Evolutionary conservation across 2,329 filamentous ascomycete species (phyloP).

Genomic region (Calycina herbarum): DNA sequence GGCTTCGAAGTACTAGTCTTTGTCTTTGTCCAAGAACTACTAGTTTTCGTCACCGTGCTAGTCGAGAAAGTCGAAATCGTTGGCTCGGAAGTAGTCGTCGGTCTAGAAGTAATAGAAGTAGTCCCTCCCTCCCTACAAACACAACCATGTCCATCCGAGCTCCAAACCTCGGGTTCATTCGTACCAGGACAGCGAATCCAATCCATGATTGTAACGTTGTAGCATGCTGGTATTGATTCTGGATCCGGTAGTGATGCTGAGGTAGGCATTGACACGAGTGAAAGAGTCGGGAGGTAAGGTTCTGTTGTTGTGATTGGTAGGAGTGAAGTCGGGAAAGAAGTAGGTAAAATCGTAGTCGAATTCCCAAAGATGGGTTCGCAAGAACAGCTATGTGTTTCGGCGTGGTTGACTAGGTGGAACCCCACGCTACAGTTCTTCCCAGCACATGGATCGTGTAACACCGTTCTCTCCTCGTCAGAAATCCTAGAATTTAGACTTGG

Average conservation of each 20-base stretch:
- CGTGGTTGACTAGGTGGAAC: background rate
- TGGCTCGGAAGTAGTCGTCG: too few relatives aligned
- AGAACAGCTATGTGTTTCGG: background rate
- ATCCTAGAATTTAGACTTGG: background rate
- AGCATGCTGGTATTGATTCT: conserved; percentile 4
- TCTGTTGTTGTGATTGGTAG: background rate
- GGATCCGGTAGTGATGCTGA: background rate
- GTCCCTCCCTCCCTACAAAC: conserved; percentile 17
- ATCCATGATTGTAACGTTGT: background rate
- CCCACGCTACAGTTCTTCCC: background rate
- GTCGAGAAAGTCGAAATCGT: background rate
- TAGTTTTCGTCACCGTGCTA: background rate
- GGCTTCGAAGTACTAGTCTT: too few relatives aligned
- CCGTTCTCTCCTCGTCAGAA: background rate
- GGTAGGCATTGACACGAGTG: background rate
- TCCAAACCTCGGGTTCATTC: background rate
- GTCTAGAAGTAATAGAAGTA: conserved; percentile 9
- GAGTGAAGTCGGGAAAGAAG: background rate
- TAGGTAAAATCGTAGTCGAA: background rate
- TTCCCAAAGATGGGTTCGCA: background rate
- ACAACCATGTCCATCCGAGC: background rate
- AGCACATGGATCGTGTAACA: background rate
- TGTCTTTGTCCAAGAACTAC: too few relatives aligned
- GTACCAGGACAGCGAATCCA: background rate
- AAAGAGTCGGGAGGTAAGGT: background rate